Conservation (phyloP, 2,329 filamentous ascomycete species). For the Aspergillus unguis region DNA sequence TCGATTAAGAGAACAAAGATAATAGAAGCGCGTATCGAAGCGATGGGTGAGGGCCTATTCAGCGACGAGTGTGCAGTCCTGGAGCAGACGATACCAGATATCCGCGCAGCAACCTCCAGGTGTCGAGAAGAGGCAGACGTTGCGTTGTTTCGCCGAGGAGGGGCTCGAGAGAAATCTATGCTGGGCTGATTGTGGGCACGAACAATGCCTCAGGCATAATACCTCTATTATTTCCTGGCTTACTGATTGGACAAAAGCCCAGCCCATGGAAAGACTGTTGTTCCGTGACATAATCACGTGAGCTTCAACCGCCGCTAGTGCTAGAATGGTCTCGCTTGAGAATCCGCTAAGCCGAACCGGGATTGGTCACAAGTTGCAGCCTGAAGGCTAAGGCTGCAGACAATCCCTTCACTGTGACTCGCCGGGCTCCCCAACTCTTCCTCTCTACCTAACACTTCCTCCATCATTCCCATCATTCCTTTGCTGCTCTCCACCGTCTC, state of each 20-base stretch:
- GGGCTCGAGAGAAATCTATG: constrained; percentile 26
- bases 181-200: constrained; percentile 24
- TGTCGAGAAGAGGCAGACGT: constrained; percentile 11
- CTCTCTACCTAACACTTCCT: constrained; percentile 37
- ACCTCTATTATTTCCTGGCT: constrained; percentile 18
- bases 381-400: constrained; percentile 28
- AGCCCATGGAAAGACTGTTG: constrained; percentile 11
- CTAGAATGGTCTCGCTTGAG: constrained; percentile 23
- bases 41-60: constrained; percentile 10
- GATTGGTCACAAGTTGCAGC: constrained; percentile 18
- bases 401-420: constrained; percentile 29
- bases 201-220: constrained; percentile 18
- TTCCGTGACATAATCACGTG: constrained; percentile 16
- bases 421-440: constrained; percentile 25
- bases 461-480: constrained; percentile 32
- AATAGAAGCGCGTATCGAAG: constrained; percentile 9
- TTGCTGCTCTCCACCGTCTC: constrained; percentile 32
- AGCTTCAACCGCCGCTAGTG: constrained; percentile 16
- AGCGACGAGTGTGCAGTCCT: constrained; percentile 16
- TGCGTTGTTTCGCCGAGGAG: constrained; percentile 20
- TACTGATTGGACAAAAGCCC: constrained; percentile 18
- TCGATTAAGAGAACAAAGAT: constrained; percentile 12
- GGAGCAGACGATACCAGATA: constrained; percentile 16
- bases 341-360: constrained; percentile 8
- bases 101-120: constrained; percentile 18